phyloP scores from a whole-genome alignment of 768 basidiomycete species.

The Mycena belliarum region DNA sequence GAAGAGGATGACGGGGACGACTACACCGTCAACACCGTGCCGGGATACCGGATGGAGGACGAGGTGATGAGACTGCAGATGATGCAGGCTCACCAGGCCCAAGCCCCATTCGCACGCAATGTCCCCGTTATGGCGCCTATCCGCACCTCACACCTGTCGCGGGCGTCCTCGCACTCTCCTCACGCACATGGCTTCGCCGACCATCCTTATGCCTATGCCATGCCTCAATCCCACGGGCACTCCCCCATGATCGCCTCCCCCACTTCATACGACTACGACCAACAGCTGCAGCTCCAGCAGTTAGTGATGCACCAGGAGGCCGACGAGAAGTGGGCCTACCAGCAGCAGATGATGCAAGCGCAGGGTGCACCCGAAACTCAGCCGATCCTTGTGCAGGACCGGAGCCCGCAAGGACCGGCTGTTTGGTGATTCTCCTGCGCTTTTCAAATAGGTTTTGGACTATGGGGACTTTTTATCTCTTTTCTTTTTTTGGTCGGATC shows the following conservation, averaged over 20 bases:
- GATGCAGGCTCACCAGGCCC: slow-evolving; percentile 17
- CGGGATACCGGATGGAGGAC: slow-evolving; percentile 22
- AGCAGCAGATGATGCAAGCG: slow-evolving; percentile 24
- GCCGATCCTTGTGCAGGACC: slow-evolving; percentile 17
- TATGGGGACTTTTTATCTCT: slow-evolving; percentile 10
- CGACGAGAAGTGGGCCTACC: slow-evolving; percentile 22
- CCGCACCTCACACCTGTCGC: slow-evolving; percentile 9
- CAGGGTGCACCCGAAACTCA: slow-evolving; percentile 18
- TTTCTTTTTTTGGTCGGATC: neutral
- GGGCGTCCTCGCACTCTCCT: slow-evolving; percentile 15
- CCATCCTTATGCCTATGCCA: slow-evolving; percentile 12
- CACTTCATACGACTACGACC: slow-evolving; percentile 22
- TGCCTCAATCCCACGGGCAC: slow-evolving; percentile 11
- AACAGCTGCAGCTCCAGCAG: slow-evolving; percentile 24
- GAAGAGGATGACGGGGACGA: slow-evolving; percentile 22
- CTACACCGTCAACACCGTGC: slow-evolving; percentile 14
- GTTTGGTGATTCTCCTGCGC: slow-evolving; percentile 16
- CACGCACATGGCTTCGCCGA: neutral
- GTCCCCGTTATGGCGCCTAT: slow-evolving; percentile 10
- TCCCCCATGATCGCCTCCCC: slow-evolving; percentile 22
- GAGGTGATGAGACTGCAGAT: slow-evolving; percentile 24
- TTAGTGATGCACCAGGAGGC: slow-evolving; percentile 22
- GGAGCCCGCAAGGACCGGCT: slow-evolving; percentile 20
- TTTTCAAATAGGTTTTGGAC: slow-evolving; percentile 15
- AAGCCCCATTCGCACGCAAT: slow-evolving; percentile 20